phyloP scores from a whole-genome alignment of 2,329 filamentous ascomycete genomes.

The Colletotrichum simmondsii region DNA sequence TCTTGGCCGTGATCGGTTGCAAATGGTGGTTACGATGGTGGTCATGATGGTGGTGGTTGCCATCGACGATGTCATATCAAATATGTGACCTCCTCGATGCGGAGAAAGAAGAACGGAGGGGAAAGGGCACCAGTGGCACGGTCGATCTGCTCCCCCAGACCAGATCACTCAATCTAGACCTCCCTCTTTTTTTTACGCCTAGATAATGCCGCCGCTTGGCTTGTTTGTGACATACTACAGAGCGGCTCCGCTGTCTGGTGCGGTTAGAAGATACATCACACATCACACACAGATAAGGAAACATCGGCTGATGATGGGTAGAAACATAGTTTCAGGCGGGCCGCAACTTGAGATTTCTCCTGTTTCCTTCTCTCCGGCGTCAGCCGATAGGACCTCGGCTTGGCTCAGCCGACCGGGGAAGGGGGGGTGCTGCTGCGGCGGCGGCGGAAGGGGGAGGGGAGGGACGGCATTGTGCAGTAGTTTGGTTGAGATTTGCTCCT shows the following conservation, averaged over 20 bases:
- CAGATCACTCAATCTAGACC: conserved; percentile 5
- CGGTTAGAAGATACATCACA: background rate
- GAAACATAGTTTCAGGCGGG: background rate
- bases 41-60: background rate
- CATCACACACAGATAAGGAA: background rate
- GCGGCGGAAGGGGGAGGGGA: no score
- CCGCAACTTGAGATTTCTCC: background rate
- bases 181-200: background rate
- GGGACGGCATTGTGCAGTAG: background rate
- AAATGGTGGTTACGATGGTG: background rate
- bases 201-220: background rate
- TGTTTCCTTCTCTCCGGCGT: background rate
- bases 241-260: background rate
- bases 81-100: conserved; percentile 11
- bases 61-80: conserved; percentile 8
- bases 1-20: background rate
- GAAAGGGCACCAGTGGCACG: conserved; percentile 2
- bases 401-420: background rate
- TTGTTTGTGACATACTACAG: background rate
- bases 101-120: background rate
- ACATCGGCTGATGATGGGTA: background rate
- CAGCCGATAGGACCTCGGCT: background rate
- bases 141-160: conserved; percentile 6
- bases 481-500: background rate
- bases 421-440: no score